Conservation (phyloP, 1,139 yeast species). For the Protomyces arabidopsidicola region DNA sequence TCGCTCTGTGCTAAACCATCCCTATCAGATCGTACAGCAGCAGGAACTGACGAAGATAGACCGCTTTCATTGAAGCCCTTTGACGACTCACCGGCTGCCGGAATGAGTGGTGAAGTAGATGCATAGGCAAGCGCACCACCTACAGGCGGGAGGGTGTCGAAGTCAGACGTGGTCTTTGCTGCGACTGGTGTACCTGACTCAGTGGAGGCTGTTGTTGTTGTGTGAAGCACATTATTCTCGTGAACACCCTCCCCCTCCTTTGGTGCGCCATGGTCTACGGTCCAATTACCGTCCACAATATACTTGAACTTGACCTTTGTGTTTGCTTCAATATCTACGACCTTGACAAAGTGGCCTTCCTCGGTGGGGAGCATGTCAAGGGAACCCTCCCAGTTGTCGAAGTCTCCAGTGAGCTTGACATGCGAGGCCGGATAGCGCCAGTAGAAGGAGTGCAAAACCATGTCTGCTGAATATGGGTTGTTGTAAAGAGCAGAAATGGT, state of each 20-base stretch:
- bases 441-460: slow-evolving; percentile 17
- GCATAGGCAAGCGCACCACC: background rate
- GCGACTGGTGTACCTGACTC: background rate
- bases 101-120: background rate
- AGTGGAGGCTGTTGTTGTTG: background rate
- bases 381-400: slow-evolving; percentile 21
- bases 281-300: slow-evolving; percentile 25
- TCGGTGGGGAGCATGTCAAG: slow-evolving; percentile 14
- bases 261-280: slow-evolving; percentile 12
- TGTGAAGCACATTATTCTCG: slow-evolving; percentile 17
- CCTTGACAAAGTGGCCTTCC: slow-evolving; percentile 9
- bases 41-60: slow-evolving; percentile 12
- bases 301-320: slow-evolving; percentile 19
- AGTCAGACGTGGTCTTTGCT: background rate
- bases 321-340: slow-evolving; percentile 12
- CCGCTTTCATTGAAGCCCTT: slow-evolving; percentile 3
- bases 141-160: background rate
- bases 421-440: slow-evolving; percentile 14
- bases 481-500: background rate
- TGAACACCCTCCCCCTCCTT: slow-evolving; percentile 25
- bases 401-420: slow-evolving; percentile 24
- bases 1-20: background rate
- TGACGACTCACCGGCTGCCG: background rate
- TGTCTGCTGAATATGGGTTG: background rate
- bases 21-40: slow-evolving; percentile 9